Evolutionary conservation across 1,139 yeast genomes (phyloP), one percentile per base, ranked within the genome.

Genomic region (Hansenula lynferdii): DNA sequence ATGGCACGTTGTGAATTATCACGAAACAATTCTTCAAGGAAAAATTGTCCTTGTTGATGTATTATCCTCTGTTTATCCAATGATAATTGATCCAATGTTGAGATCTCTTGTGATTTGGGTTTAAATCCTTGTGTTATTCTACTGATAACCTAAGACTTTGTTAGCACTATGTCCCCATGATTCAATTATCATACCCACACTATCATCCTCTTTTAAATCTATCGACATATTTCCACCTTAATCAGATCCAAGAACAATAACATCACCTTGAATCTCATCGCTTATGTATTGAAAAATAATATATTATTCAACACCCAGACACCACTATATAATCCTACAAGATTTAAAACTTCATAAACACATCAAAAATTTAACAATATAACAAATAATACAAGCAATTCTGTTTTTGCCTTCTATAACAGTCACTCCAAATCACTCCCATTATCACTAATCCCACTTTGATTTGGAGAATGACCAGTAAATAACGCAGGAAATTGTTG

Each of bases 1-100:
- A 76, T 64, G 0, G 82, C 80, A 36, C 67, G 61, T 2, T 69
- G 67, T 62, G 43, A 26, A 35, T 50, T 50, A 9, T 36, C 18
- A n/a, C 51, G 45, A 33, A 78, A 64, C 7, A 77, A 53, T 2
- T 62, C 58, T 29, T 71, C 67, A 34, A 77, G 51, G 37, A 63
- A 69, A 18, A 57, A 51, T 25, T 61, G 54, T 40, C 67, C 71
- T 47, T 75, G 78, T 12, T 61, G 55, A 26, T 58, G 48, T 51
- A 71, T 48, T 21, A 68, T 55, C 35, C 61, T 56, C 19, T 67
- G 51, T 31, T 54, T 49, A 20, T 60, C 62, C 15, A 67, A 46
- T 38, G 64, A 58, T 40, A 67, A 58, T 42, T 69, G 67, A 24
- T 62, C 58, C 14, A 45, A 8, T 16, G 34, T 27, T 2, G 48